These are phyloP conservation scores for Ballota nigra DNA, from an alignment of 257 asterid genomes.

Conservation along the genomic window DNA sequence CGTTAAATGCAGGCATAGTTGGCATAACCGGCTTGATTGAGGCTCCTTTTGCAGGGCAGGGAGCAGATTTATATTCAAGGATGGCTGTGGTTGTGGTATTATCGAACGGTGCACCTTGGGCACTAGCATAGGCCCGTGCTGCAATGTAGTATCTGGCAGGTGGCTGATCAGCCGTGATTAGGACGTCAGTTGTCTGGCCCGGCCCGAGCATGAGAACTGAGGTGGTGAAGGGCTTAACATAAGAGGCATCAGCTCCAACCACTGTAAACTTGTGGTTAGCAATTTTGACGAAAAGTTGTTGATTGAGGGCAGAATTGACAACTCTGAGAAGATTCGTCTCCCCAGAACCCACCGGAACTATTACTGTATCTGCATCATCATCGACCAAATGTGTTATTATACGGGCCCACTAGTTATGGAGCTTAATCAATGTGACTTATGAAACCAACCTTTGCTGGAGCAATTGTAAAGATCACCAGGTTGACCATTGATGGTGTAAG, in stretches of 20 bases:
- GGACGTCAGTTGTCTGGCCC: constrained; percentile 85
- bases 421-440: not conserved
- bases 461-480: constrained; percentile 89
- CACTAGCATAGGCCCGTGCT: constrained; percentile 77
- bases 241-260: constrained; percentile 88
- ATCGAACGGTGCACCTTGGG: constrained; percentile 79
- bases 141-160: constrained; percentile 79
- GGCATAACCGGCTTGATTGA: constrained; percentile 49
- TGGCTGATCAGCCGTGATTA: constrained; percentile 62
- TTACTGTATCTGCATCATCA: constrained; percentile 50
- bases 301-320: constrained; percentile 70
- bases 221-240: constrained; percentile 76
- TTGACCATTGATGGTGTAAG: constrained; percentile 85
- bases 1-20: constrained; percentile 65
- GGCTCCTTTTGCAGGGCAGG: constrained; percentile 63
- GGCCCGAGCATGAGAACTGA: constrained; percentile 86
- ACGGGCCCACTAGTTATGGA: not conserved
- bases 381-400: constrained; percentile 5
- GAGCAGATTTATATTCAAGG: constrained; percentile 65
- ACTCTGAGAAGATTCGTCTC: constrained; percentile 73
- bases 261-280: constrained; percentile 81
- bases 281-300: constrained; percentile 72
- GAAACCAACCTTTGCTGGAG: constrained; percentile 63
- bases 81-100: constrained; percentile 89
- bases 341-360: constrained; percentile 58